Conservation (phyloP, 768 basidiomycete genomes). For the Leccinum olivaceopallidum region DNA sequence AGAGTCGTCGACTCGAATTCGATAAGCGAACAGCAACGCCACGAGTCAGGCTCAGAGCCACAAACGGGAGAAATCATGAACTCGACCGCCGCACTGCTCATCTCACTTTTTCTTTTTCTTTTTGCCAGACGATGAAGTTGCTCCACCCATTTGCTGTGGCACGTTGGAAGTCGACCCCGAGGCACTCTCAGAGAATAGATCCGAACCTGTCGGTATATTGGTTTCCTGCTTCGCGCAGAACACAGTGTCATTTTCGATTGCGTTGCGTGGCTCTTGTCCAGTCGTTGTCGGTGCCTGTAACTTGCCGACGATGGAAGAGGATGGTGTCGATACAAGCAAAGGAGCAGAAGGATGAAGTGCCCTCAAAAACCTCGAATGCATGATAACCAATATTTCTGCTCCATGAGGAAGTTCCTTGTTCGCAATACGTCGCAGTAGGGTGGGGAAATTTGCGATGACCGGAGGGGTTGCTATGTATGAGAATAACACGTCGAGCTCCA, state of each 20-base stretch:
- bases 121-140: too few relatives aligned
- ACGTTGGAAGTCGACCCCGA: too few relatives aligned
- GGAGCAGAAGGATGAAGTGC: conserved; percentile 2
- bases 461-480: not conserved
- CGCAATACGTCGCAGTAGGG: not conserved
- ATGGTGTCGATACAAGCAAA: not conserved
- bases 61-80: not conserved
- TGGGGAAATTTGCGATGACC: not conserved
- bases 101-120: too few relatives aligned
- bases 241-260: not conserved
- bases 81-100: not conserved
- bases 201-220: too few relatives aligned
- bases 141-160: too few relatives aligned
- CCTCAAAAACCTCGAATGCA: conserved; percentile 20
- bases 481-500: conserved; percentile 27
- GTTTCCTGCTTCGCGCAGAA: not conserved
- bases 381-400: conserved; percentile 19
- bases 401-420: conserved; percentile 13
- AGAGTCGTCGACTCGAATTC: not conserved
- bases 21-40: not conserved
- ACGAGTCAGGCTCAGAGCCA: not conserved
- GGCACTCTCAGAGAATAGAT: too few relatives aligned
- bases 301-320: not conserved
- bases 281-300: too few relatives aligned
- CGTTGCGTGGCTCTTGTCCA: too few relatives aligned